Conservation (phyloP, 192 early-diverging fungal species). For the Allomyces javanicus region DNA sequence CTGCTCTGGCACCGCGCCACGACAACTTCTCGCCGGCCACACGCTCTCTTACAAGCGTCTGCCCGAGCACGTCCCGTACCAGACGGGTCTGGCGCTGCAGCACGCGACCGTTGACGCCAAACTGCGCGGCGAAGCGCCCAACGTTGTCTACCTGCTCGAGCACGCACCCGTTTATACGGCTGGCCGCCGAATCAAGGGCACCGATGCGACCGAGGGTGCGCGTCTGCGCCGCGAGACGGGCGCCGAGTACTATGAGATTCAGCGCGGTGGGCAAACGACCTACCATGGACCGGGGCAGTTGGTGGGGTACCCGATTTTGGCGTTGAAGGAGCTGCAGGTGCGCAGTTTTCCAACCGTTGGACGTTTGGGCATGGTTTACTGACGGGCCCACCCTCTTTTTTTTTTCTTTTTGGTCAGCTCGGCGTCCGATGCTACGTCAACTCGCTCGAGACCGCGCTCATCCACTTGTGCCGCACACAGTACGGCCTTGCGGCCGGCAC, state of each 20-base stretch:
- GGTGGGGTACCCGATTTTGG: constrained; percentile 35
- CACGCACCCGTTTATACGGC: constrained; percentile 35
- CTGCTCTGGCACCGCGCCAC: background rate
- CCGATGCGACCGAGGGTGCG: constrained; percentile 8
- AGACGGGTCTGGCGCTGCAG: background rate
- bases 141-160: constrained; percentile 8
- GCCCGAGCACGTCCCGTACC: background rate
- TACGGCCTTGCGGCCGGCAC: constrained; percentile 14
- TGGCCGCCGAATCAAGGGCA: constrained; percentile 23
- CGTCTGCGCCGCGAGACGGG: constrained; percentile 9
- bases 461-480: constrained; percentile 9
- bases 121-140: background rate
- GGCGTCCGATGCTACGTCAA: constrained; percentile 20
- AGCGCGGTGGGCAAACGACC: constrained; percentile 30
- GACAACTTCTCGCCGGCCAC: background rate
- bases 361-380: too few relatives aligned
- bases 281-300: constrained; percentile 43
- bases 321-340: constrained; percentile 15
- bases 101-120: background rate
- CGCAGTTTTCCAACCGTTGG: background rate
- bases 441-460: constrained; percentile 17
- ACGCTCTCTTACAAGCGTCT: background rate
- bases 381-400: too few relatives aligned
- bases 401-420: constrained; percentile 2
- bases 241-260: constrained; percentile 19